Evolutionary conservation across 2,329 filamentous ascomycete genomes (phyloP), one percentile per base, ranked within the genome.

Genomic region (Tolypocladium cylindrosporum): DNA sequence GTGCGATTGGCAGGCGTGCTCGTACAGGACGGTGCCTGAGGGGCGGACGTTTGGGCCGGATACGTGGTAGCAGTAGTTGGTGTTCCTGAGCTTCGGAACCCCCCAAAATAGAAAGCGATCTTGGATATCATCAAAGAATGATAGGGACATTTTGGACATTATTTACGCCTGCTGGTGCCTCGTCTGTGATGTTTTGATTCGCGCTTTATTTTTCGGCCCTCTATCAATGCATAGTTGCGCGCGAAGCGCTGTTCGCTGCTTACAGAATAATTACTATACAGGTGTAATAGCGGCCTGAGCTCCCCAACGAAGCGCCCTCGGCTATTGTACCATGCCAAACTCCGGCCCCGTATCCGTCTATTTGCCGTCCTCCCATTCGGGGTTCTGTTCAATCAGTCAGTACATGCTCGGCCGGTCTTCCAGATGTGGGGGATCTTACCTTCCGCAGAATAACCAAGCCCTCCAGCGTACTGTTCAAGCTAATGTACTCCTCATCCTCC

Each of bases 401-500:
- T 53, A 16, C 31, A 19, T 19, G 42, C 41, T 52, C 31, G 14
- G 21, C 48, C 13, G 31, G 2, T 14, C 8, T 36, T 36, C 9
- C 4, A 10, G 10, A 4, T 10, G n/a, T 5, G 5, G 19, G 19
- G 10, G 0, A 24, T 64, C 83, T 75, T 81, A 96, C 93, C 91
- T 97, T 97, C 80, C 89, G 88, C 74, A 99, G 79, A 73, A 99
- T 97, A 58, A 97, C 93, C 67, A 99, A 80, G 39, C 94, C 94
- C 77, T 99, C 94, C 61, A 99, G 80, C 56, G 87, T 96, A 77
- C 86, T 94, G 71, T 87, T 95, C 69, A 99, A 77, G 74, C 89
- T 90, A 63, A 97, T 87, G 72, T 97, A 99, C 77, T 99, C 87
- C 77, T 99, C 94, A 68, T 99, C 94, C 74, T 99, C 94, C 55